A percentile compares a stretch with the other conserved stretches of the same genome.
These are phyloP conservation scores for Schrenkiella parvula DNA, from an alignment of 345 rosid genomes.

Conservation along the genomic window DNA sequence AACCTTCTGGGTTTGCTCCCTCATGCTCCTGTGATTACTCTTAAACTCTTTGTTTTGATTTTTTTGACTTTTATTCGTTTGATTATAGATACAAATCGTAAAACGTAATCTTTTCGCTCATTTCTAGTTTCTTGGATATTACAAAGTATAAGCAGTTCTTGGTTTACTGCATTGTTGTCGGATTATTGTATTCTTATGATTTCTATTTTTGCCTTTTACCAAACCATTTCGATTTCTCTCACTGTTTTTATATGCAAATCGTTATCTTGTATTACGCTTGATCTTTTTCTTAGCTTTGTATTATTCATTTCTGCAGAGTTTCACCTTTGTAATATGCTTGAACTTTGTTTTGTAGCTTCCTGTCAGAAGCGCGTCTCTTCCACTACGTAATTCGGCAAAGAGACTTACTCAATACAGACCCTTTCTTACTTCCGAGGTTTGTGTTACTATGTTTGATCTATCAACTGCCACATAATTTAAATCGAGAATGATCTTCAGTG, in stretches of 20 bases:
- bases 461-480: not conserved
- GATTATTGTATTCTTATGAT: not conserved
- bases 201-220: not conserved
- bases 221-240: not conserved
- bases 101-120: no score
- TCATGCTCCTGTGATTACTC: slow-evolving; percentile 73
- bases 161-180: not conserved
- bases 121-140: not conserved
- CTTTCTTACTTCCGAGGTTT: slow-evolving; percentile 54
- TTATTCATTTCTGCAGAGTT: not conserved
- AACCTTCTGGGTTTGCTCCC: slow-evolving; percentile 75
- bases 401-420: slow-evolving; percentile 39
- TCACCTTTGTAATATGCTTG: not conserved
- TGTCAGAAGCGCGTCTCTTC: slow-evolving; percentile 35
- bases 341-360: slow-evolving; percentile 34
- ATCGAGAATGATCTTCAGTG: not conserved
- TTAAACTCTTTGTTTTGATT: not conserved
- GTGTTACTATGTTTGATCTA: slow-evolving; percentile 21
- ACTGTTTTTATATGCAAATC: not conserved
- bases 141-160: not conserved
- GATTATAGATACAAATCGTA: not conserved
- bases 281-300: not conserved
- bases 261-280: not conserved
- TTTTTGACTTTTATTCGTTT: not conserved
- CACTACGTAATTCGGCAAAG: slow-evolving; percentile 36